phyloP scores from a whole-genome alignment of 208 protist genomes.

The Acanthamoeba healyi region DNA sequence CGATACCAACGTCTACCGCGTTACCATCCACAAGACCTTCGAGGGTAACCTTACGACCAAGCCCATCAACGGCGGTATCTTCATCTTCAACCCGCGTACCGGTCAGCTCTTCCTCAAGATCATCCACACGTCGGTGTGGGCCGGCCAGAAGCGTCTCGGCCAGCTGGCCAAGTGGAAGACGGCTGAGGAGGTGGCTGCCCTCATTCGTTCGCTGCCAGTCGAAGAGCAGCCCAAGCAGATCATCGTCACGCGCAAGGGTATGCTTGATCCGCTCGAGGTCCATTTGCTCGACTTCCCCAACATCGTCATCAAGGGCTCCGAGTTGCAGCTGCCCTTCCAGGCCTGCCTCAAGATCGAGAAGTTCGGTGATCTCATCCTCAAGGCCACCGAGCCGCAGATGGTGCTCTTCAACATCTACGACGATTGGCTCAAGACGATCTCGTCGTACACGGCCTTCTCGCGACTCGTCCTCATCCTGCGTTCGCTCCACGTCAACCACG shows the following conservation, averaged over 20 bases:
- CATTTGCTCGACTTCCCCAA: conserved; percentile 98
- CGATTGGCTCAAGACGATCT: conserved; percentile 99
- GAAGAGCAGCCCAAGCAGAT: conserved; percentile 99
- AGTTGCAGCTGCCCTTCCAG: conserved; percentile 99
- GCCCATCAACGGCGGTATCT: conserved; percentile 95
- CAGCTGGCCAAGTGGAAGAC: conserved; percentile 99
- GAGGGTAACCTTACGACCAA: conserved; percentile 98
- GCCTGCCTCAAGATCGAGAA: conserved; percentile 99
- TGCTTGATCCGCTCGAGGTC: conserved; percentile 97
- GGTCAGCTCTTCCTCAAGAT: conserved; percentile 99
- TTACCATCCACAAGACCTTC: conserved; percentile 99
- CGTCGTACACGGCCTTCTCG: conserved; percentile 99
- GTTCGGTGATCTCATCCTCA: conserved; percentile 99
- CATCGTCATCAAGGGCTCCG: conserved; percentile 99
- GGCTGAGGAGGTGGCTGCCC: conserved; percentile 99
- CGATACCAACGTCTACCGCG: conserved; percentile 99
- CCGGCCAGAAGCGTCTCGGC: conserved; percentile 99
- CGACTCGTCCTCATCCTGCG: conserved; percentile 99
- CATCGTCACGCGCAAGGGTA: conserved; percentile 99
- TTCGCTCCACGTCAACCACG: conserved; percentile 98
- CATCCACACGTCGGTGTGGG: conserved; percentile 99
- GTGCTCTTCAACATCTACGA: conserved; percentile 99
- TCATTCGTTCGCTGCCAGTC: conserved; percentile 98
- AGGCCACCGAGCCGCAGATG: conserved; percentile 98
- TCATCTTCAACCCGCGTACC: conserved; percentile 99